Percentiles rank a stretch among this genome's conserved stretches.
These are phyloP conservation scores for Tylopilus subfusipes DNA, from an alignment of 768 basidiomycete genomes.

Conservation along the genomic window DNA sequence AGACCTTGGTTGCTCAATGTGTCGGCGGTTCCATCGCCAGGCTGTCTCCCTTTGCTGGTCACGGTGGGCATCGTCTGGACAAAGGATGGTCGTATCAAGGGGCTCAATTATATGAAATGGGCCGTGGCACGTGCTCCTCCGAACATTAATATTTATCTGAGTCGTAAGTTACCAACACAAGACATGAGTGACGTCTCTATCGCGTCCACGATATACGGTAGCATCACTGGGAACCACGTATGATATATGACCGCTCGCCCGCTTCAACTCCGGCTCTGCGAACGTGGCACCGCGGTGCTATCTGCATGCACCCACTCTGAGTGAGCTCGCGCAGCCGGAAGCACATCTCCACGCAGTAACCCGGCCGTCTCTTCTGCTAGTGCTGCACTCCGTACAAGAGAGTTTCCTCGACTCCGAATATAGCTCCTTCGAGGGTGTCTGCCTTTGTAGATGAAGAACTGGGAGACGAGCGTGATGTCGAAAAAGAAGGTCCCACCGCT, in stretches of 20 bases:
- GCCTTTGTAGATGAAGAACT: constrained; percentile 74
- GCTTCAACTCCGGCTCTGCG: constrained; percentile 39
- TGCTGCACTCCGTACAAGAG: constrained; percentile 25
- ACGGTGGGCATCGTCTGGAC: constrained; percentile 18
- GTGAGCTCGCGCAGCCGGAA: constrained; percentile 28
- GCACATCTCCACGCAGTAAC: constrained; percentile 42
- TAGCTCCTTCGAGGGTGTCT: constrained; percentile 35
- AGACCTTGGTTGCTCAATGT: constrained; percentile 21
- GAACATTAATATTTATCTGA: neutral
- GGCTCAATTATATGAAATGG: neutral
- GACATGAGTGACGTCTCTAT: too few relatives aligned
- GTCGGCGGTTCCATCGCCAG: constrained; percentile 3
- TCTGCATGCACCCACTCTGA: constrained; percentile 26
- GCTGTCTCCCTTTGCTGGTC: constrained; percentile 18
- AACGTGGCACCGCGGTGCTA: constrained; percentile 19
- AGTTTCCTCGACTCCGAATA: constrained; percentile 26
- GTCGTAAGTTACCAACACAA: neutral
- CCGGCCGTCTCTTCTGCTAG: constrained; percentile 49
- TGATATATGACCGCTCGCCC: neutral
- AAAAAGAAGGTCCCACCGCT: constrained; percentile 92
- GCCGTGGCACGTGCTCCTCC: constrained; percentile 15
- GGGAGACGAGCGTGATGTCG: constrained; percentile 86
- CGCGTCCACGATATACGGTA: constrained; percentile 2
- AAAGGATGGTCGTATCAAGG: neutral
- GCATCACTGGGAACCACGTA: neutral